A percentile compares a stretch with the other conserved stretches of the same genome.
Evolutionary conservation across 2,329 filamentous ascomycete genomes (phyloP).

Genomic region (Xylaria sp.): DNA sequence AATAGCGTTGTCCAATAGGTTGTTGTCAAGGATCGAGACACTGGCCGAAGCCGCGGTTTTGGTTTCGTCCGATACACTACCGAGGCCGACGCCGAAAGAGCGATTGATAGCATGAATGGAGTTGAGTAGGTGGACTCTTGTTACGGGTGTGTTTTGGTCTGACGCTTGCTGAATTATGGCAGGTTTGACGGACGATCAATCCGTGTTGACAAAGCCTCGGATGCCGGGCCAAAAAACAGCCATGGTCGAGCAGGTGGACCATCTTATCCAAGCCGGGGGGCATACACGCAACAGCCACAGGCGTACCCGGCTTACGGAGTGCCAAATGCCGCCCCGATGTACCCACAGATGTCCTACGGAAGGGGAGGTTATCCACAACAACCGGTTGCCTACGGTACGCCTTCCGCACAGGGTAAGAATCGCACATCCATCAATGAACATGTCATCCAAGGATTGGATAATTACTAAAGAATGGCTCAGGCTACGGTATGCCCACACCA

Average conservation of each 20-base stretch:
- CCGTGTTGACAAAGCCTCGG: slow-evolving; percentile 94
- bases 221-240: slow-evolving; percentile 72
- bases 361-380: slow-evolving; percentile 55
- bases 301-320: slow-evolving; percentile 54
- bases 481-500: slow-evolving; percentile 43
- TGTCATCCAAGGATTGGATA: not conserved
- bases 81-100: slow-evolving; percentile 79
- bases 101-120: slow-evolving; percentile 85
- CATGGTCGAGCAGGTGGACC: slow-evolving; percentile 55
- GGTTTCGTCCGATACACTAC: slow-evolving; percentile 91
- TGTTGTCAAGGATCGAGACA: slow-evolving; percentile 97
- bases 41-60: slow-evolving; percentile 94
- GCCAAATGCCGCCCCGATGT: slow-evolving; percentile 51
- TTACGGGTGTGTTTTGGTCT: not conserved
- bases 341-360: slow-evolving; percentile 54
- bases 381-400: slow-evolving; percentile 54
- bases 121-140: slow-evolving; percentile 74
- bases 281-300: slow-evolving; percentile 48
- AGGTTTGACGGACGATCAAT: slow-evolving; percentile 96
- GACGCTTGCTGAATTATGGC: slow-evolving; percentile 12
- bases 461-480: slow-evolving; percentile 36
- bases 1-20: slow-evolving; percentile 66
- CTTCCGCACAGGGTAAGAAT: slow-evolving; percentile 56
- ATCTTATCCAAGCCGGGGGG: slow-evolving; percentile 48
- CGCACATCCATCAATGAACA: not conserved